Evolutionary conservation across 176 grass and related monocot genomes (phyloP).

Genomic region (Themeda triandra): DNA sequence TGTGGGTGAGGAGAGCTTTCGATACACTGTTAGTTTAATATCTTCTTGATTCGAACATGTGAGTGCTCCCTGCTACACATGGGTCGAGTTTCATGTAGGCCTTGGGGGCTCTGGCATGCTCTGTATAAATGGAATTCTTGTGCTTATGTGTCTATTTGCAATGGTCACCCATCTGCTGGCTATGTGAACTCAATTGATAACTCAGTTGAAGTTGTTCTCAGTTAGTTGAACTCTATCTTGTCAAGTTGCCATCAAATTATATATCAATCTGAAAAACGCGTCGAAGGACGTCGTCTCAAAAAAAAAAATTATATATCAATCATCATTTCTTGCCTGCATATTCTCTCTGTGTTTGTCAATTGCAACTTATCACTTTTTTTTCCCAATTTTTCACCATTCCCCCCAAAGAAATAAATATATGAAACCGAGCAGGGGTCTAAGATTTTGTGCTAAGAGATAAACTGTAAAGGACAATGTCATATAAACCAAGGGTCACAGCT

Average conservation of each 20-base stretch:
- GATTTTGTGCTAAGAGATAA: neutral
- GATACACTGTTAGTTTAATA: neutral
- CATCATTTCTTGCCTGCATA: neutral
- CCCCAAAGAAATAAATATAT: neutral
- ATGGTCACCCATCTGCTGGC: neutral
- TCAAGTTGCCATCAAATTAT: neutral
- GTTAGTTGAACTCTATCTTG: neutral
- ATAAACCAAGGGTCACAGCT: neutral
- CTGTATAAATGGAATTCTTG: neutral
- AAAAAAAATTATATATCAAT: too few species aligned
- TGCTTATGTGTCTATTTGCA: neutral
- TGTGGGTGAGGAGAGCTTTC: too few species aligned
- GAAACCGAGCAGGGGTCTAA: neutral
- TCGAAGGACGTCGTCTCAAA: too few species aligned
- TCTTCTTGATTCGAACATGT: neutral
- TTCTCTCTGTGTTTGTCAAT: neutral
- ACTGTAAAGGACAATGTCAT: neutral
- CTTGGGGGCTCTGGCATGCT: neutral
- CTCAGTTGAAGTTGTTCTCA: neutral
- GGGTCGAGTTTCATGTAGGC: neutral
- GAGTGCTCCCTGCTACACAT: neutral
- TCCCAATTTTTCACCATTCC: neutral
- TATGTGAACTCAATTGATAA: conserved; percentile 8
- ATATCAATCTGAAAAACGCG: too few species aligned
- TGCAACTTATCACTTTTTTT: neutral